Percentiles rank a stretch among this genome's conserved stretches.
phyloP scores from a whole-genome alignment of 2,329 filamentous ascomycete genomes.

The Paraconiothyrium sp. region DNA sequence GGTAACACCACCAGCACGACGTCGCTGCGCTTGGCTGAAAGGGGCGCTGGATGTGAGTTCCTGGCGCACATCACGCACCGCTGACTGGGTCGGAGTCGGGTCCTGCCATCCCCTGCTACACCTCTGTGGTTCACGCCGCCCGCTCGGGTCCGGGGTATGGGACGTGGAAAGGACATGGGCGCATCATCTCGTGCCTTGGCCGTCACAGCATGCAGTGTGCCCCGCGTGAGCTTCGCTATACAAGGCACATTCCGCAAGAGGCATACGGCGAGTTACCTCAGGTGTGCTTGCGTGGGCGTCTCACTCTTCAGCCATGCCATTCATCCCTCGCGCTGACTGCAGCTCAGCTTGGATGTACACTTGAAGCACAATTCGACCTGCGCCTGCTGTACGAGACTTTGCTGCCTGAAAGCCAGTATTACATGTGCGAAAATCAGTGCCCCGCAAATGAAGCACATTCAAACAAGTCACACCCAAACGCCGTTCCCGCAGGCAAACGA shows the following conservation, averaged over 20 bases:
- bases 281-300: neutral
- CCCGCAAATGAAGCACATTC: neutral
- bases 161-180: neutral
- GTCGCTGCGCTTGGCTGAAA: neutral
- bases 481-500: constrained; percentile 6
- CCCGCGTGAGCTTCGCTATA: neutral
- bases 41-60: neutral
- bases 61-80: neutral
- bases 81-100: neutral
- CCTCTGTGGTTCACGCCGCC: neutral
- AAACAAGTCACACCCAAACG: neutral
- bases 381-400: neutral
- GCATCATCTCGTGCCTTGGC: neutral
- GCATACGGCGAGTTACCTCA: neutral
- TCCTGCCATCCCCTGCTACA: neutral
- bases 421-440: neutral
- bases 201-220: neutral
- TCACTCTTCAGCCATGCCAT: neutral
- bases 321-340: constrained; percentile 5
- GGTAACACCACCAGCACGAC: neutral
- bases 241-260: constrained; percentile 1
- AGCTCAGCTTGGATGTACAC: neutral
- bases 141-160: constrained; percentile 8
- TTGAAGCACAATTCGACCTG: constrained; percentile 1
- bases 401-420: neutral